A percentile compares a stretch with the other conserved stretches of the same genome.
Evolutionary conservation across 2,329 filamentous ascomycete genomes (phyloP).

Genomic region (Penicillium fuscoglaucum): DNA sequence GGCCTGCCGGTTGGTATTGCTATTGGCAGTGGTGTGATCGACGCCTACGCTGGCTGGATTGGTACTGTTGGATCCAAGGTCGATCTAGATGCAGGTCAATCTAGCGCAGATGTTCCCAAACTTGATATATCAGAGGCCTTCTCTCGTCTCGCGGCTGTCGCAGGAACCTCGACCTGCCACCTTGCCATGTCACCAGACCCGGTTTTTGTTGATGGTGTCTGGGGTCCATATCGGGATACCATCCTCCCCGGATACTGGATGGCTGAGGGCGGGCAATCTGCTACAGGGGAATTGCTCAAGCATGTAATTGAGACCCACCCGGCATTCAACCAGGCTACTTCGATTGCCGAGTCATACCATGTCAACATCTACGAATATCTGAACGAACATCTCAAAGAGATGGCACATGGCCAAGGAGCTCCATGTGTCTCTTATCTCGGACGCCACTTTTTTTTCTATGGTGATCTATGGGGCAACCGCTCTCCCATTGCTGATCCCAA

Average conservation of each 20-base stretch:
- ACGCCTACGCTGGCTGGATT: conserved; percentile 98
- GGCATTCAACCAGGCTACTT: conserved; percentile 76
- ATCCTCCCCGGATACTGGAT: conserved; percentile 92
- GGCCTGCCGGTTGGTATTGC: conserved; percentile 85
- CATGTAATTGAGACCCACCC: conserved; percentile 95
- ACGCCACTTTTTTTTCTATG: conserved; percentile 97
- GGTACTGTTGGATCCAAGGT: conserved; percentile 98
- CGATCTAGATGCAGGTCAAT: conserved; percentile 65
- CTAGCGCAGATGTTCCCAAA: conserved; percentile 66
- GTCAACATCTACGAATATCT: conserved; percentile 94
- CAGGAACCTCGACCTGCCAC: conserved; percentile 96
- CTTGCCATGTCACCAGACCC: conserved; percentile 91
- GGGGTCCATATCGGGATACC: conserved; percentile 95
- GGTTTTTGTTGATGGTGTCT: conserved; percentile 92
- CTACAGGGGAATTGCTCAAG: conserved; percentile 90
- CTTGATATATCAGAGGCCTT: conserved; percentile 94
- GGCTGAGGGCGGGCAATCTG: conserved; percentile 94
- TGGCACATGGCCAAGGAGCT: conserved; percentile 67
- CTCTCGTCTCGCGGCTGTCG: conserved; percentile 86
- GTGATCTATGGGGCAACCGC: conserved; percentile 91
- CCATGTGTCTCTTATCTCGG: conserved; percentile 82
- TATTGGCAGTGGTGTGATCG: conserved; percentile 93
- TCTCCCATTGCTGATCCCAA: conserved; percentile 85
- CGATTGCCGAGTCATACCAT: conserved; percentile 76
- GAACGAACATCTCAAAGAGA: conserved; percentile 78